Conservation (phyloP, 306 rosid genomes). For the Myrica gale region DNA sequence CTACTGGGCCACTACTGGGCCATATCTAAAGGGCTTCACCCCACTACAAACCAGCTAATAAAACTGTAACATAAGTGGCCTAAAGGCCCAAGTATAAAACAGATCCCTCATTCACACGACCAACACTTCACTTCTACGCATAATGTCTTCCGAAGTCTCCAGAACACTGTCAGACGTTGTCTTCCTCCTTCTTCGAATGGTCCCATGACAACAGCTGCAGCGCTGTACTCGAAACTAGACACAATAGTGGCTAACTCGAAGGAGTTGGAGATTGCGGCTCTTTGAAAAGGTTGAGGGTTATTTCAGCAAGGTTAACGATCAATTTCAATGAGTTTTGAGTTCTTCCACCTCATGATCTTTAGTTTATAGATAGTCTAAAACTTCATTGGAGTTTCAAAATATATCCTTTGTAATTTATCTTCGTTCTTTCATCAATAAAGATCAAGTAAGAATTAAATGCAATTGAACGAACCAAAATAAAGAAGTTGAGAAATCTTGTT, state of each 20-base stretch:
- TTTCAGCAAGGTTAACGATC: background rate
- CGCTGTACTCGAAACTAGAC: slow-evolving; percentile 29
- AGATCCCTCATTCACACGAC: no score
- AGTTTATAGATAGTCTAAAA: background rate
- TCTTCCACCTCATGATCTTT: background rate
- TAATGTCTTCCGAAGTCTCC: no score
- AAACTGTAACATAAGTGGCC: no score
- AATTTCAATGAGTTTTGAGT: background rate
- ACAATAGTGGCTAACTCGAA: background rate
- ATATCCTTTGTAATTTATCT: background rate
- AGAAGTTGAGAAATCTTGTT: no score
- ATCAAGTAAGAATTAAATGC: slow-evolving; percentile 23
- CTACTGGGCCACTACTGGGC: no score
- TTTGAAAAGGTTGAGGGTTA: background rate
- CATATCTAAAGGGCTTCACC: no score
- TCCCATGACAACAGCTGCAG: slow-evolving; percentile 22
- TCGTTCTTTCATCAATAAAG: slow-evolving; percentile 12
- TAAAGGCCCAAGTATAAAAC: no score
- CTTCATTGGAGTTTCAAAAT: background rate
- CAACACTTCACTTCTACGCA: no score
- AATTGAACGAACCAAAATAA: slow-evolving; percentile 34
- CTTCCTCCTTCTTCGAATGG: no score
- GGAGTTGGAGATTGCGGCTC: background rate
- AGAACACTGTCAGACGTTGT: no score
- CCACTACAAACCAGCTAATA: no score